Base-by-base conservation (phyloP, 1,284 basidiomycete genomes). In the Gyrodon tennesseensis region DNA sequence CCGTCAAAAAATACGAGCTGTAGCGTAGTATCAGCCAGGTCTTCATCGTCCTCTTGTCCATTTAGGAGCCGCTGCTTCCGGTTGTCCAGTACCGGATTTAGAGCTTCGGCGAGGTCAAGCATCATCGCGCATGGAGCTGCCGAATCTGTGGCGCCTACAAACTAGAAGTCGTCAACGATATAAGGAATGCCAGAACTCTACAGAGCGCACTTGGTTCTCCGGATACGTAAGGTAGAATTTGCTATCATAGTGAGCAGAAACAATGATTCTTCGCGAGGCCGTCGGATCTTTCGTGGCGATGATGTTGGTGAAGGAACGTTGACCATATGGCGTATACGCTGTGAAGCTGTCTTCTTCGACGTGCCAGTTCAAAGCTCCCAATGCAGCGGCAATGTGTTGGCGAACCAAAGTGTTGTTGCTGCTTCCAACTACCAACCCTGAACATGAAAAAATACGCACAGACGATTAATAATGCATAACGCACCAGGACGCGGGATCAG, bases 1-100 rank as follows among this genome's bases (percentile, higher is more conserved):
- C 97, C 97, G 72, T 99, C 98, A 67, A 99, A 96, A 74, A 99
- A 97, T 27, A 99, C 82, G n/a, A 99, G 81, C 76, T 98, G 95
- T 21, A 99, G 77, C 2, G 96, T 96, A 13, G 90, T 93, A 66
- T 90, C 88, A 0, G 84, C 84, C 29, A 90, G 82, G 63, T 93
- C 90, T 41, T 91, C 88, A 65, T 95, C 90, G 27, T 90, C 90
- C 62, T 86, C 85, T 54, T 80, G 72, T 1, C 81, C 87, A 8
- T 84, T 80, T 19, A 86, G 80, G 3, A 91, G 67, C 27, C 86
- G 82, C 61, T 82, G 77, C 58, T 82, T 79, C n/a, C 90, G 83
- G 27, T 82, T 80, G 41, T 89, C 81, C 18, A 98, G 78, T 41
- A 96, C 77, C 0, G 80, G 87, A 77, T 84, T 87, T 46, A 98